Evolutionary conservation across 768 basidiomycete species (phyloP).

Genomic region (Termitomyces sp.): DNA sequence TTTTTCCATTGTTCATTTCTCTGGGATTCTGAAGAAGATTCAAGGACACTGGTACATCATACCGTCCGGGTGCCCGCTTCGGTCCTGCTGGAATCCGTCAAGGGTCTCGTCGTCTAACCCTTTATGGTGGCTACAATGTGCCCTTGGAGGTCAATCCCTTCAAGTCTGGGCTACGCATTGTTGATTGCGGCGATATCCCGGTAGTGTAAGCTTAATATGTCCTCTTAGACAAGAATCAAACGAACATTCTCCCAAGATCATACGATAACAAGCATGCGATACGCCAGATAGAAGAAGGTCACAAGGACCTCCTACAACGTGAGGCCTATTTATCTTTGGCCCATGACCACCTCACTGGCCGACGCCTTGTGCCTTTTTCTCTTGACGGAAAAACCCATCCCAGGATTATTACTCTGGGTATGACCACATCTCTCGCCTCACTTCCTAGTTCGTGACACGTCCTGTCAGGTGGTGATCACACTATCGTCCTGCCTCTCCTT

Average conservation of each 20-base stretch:
- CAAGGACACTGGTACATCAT: constrained; percentile 70
- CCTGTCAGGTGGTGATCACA: constrained; percentile 71
- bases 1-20: constrained; percentile 1
- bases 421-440: neutral
- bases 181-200: constrained; percentile 76
- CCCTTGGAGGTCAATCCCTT: constrained; percentile 73
- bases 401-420: constrained; percentile 61
- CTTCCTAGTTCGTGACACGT: neutral
- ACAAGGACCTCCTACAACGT: constrained; percentile 65
- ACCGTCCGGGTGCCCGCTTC: constrained; percentile 80
- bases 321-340: constrained; percentile 56
- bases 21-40: neutral
- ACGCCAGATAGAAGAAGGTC: constrained; percentile 68
- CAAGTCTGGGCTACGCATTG: constrained; percentile 57
- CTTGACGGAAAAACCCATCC: constrained; percentile 74
- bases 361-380: constrained; percentile 52
- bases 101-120: constrained; percentile 68
- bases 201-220: constrained; percentile 40
- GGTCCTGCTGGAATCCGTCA: constrained; percentile 81
- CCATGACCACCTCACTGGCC: constrained; percentile 56
- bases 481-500: constrained; percentile 58
- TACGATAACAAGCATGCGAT: constrained; percentile 75
- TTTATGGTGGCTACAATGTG: constrained; percentile 78
- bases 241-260: constrained; percentile 32
- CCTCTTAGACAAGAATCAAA: neutral